Evolutionary conservation across 371 early-diverging fungal genomes (phyloP).

Genomic region (Rhizopus sp.): DNA sequence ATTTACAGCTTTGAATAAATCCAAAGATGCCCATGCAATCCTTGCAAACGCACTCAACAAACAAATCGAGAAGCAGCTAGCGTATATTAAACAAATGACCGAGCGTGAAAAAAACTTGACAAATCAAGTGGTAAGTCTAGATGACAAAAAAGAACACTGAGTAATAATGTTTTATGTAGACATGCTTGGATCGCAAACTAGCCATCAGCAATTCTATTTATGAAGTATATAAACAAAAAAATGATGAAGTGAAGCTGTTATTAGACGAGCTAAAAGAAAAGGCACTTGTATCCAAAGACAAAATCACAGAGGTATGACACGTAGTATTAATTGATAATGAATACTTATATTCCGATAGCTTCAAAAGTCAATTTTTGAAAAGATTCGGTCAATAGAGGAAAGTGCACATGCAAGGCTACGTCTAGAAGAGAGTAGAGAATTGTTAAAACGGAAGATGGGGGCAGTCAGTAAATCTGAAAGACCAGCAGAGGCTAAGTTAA

Average conservation of each 20-base stretch:
- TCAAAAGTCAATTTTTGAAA: constrained; percentile 58
- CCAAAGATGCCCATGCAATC: constrained; percentile 39
- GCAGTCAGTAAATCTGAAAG: constrained; percentile 36
- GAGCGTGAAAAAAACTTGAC: constrained; percentile 35
- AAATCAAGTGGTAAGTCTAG: constrained; percentile 33
- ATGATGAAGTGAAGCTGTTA: constrained; percentile 49
- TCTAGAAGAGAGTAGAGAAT: constrained; percentile 58
- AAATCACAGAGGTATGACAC: constrained; percentile 18
- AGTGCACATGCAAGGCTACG: constrained; percentile 56
- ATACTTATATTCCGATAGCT: constrained; percentile 25
- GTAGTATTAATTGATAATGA: too few species aligned
- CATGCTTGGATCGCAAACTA: constrained; percentile 25
- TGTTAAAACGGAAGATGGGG: constrained; percentile 52
- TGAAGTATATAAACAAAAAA: constrained; percentile 48
- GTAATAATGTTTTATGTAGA: constrained; percentile 14
- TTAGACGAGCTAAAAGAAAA: constrained; percentile 49
- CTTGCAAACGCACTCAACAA: constrained; percentile 32
- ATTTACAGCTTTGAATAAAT: constrained; percentile 39
- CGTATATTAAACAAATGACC: constrained; percentile 43
- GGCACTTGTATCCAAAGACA: constrained; percentile 25
- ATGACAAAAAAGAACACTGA: not conserved
- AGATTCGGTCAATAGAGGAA: constrained; percentile 58
- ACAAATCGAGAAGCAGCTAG: constrained; percentile 45
- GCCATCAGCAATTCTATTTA: constrained; percentile 46
- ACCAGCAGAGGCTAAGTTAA: constrained; percentile 37